Evolutionary conservation across 192 early-diverging fungal genomes (phyloP).

Genomic region (Entomortierella chlamydospora): DNA sequence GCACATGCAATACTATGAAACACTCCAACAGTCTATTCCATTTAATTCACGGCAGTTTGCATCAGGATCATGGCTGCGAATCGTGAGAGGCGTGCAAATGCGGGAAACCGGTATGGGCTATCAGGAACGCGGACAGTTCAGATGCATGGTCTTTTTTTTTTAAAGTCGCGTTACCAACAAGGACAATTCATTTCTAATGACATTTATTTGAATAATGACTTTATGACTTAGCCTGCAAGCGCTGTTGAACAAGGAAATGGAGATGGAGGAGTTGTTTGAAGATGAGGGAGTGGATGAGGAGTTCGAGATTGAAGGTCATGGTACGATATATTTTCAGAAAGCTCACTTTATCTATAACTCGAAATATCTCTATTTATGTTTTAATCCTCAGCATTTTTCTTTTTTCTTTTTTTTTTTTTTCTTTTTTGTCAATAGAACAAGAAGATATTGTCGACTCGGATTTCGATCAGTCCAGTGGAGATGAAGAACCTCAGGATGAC

Average conservation of each 20-base stretch:
- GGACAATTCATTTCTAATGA: not conserved
- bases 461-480: slow-evolving; percentile 61
- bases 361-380: too few relatives aligned
- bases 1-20: too few relatives aligned
- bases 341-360: too few relatives aligned
- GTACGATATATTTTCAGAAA: too few relatives aligned
- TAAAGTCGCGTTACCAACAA: not conserved
- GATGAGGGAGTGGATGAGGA: slow-evolving; percentile 63
- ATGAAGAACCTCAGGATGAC: slow-evolving; percentile 60
- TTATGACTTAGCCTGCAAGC: slow-evolving; percentile 55
- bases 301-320: slow-evolving; percentile 54
- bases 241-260: slow-evolving; percentile 62
- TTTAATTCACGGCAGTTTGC: not conserved
- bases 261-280: slow-evolving; percentile 67
- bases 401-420: too few relatives aligned
- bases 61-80: slow-evolving; percentile 32
- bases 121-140: too few relatives aligned
- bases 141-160: not conserved
- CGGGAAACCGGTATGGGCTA: slow-evolving; percentile 38
- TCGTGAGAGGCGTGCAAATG: slow-evolving; percentile 32
- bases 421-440: slow-evolving; percentile 29
- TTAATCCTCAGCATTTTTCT: too few relatives aligned
- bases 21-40: too few relatives aligned
- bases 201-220: not conserved
- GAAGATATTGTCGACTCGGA: slow-evolving; percentile 68